Percentiles rank a stretch among this genome's conserved stretches.
Evolutionary conservation across 2,329 filamentous ascomycete species (phyloP).

Genomic region (Aspergillus clavatus): DNA sequence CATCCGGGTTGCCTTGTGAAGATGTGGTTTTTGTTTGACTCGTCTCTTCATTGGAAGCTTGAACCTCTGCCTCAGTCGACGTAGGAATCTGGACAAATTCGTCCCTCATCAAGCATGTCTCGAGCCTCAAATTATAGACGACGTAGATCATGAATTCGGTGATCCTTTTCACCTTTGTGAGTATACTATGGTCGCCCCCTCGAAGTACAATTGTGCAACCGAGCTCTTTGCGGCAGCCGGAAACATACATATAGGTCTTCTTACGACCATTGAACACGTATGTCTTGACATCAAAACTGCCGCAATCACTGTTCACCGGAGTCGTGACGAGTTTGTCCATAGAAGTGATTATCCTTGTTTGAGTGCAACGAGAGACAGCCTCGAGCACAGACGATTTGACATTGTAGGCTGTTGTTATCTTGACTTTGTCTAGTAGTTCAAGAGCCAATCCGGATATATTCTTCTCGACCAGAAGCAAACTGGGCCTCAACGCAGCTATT

Average conservation of each 20-base stretch:
- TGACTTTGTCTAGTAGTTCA: conserved; percentile 78
- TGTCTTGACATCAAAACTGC: conserved; percentile 90
- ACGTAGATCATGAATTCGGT: conserved; percentile 99
- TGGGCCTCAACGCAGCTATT: conserved; percentile 78
- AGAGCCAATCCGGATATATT: conserved; percentile 88
- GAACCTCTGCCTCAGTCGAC: conserved; percentile 47
- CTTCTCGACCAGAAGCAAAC: conserved; percentile 85
- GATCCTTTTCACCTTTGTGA: conserved; percentile 81
- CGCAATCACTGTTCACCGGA: conserved; percentile 70
- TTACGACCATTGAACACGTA: conserved; percentile 80
- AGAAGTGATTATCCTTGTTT: conserved; percentile 88
- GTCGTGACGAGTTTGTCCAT: conserved; percentile 84
- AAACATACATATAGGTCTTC: conserved; percentile 94
- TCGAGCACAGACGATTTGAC: conserved; percentile 95
- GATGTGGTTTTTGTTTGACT: conserved; percentile 5
- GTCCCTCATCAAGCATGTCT: conserved; percentile 89
- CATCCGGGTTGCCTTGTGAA: conserved; percentile 3
- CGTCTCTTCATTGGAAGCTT: conserved; percentile 9
- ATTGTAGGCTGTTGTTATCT: conserved; percentile 91
- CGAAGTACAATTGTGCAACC: conserved; percentile 92
- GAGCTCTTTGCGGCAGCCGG: conserved; percentile 80
- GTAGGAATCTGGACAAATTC: conserved; percentile 81
- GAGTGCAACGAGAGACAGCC: conserved; percentile 85
- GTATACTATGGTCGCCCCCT: conserved; percentile 65
- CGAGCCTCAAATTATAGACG: conserved; percentile 93